A percentile compares a stretch with the other conserved stretches of the same genome.
phyloP scores from a whole-genome alignment of 108 stramenopile genomes.

The Nitzschia putrida region DNA sequence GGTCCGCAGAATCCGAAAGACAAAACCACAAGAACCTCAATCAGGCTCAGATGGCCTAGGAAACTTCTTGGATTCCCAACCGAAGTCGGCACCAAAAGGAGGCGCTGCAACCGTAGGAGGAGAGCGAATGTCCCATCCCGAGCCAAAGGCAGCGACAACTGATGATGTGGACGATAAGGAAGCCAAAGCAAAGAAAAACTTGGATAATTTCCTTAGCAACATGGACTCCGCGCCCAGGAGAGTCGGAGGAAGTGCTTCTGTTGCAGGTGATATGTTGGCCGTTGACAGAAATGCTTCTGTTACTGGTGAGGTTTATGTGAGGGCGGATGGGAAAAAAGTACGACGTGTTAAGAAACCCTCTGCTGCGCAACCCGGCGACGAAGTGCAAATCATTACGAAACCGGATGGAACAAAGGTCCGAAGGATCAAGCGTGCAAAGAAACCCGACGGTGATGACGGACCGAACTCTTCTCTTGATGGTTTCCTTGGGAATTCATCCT shows the following conservation, averaged over 20 bases:
- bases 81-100: constrained; percentile 16
- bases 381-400: constrained; percentile 40
- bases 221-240: constrained; percentile 17
- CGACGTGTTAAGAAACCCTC: constrained; percentile 38
- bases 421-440: constrained; percentile 34
- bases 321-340: constrained; percentile 51
- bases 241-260: constrained; percentile 42
- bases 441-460: constrained; percentile 4
- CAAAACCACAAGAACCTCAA: constrained; percentile 22
- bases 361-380: constrained; percentile 33
- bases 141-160: not conserved
- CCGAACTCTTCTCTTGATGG: constrained; percentile 16
- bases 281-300: constrained; percentile 30
- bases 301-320: constrained; percentile 38
- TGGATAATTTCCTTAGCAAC: constrained; percentile 28
- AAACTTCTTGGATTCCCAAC: constrained; percentile 36
- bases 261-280: constrained; percentile 45
- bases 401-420: constrained; percentile 41
- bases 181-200: constrained; percentile 18
- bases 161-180: constrained; percentile 22
- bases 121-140: constrained; percentile 2
- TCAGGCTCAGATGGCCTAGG: constrained; percentile 3
- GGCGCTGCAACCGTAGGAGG: constrained; percentile 39
- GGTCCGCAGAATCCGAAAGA: constrained; percentile 45
- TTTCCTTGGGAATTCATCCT: constrained; percentile 11